Evolutionary conservation across 2,329 filamentous ascomycete species (phyloP).

Genomic region (Beauveria asiatica): DNA sequence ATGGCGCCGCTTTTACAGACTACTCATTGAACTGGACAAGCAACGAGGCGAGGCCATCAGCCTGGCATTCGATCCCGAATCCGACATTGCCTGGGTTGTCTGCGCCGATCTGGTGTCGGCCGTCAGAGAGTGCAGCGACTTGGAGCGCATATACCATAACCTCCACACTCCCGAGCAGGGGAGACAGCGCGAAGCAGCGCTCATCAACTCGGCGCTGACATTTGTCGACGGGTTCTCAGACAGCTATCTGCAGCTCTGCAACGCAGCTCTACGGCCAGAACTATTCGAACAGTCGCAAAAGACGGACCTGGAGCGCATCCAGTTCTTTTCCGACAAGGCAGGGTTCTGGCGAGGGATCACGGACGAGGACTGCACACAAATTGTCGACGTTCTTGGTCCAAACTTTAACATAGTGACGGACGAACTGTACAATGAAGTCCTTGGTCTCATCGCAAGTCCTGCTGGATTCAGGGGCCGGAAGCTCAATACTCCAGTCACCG

Average conservation of each 20-base stretch:
- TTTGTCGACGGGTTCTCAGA: constrained; percentile 66
- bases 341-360: constrained; percentile 72
- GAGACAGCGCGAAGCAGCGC: constrained; percentile 45
- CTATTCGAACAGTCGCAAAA: constrained; percentile 65
- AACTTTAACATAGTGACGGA: constrained; percentile 51
- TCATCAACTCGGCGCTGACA: constrained; percentile 60
- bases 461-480: constrained; percentile 38
- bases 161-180: constrained; percentile 41
- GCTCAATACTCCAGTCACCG: constrained; percentile 50
- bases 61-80: constrained; percentile 62
- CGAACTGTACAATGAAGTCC: constrained; percentile 44
- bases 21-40: constrained; percentile 79
- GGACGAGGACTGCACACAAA: constrained; percentile 67
- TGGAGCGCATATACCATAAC: constrained; percentile 72
- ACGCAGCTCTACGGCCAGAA: constrained; percentile 60
- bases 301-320: constrained; percentile 65
- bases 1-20: constrained; percentile 83
- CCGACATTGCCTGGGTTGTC: constrained; percentile 73
- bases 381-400: constrained; percentile 61
- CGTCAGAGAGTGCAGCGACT: constrained; percentile 67
- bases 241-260: constrained; percentile 58
- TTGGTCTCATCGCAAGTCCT: constrained; percentile 36
- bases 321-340: constrained; percentile 68
- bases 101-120: constrained; percentile 74
- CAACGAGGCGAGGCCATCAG: constrained; percentile 75